phyloP scores from a whole-genome alignment of 768 basidiomycete species.

The Lactarius indigo region DNA sequence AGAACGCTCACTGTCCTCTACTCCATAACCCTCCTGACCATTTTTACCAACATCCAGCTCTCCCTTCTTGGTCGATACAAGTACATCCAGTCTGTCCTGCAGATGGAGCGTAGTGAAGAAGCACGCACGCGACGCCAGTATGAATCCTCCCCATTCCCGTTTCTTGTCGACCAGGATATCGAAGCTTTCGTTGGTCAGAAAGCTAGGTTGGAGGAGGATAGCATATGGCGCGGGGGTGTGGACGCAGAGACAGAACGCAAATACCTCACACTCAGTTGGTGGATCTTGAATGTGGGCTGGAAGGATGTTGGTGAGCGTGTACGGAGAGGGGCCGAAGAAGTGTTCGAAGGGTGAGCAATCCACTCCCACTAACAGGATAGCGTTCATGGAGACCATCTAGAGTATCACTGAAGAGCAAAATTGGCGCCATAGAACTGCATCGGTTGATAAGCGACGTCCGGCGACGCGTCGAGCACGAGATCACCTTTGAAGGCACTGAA shows the following conservation, averaged over 20 bases:
- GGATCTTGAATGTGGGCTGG: constrained; percentile 92
- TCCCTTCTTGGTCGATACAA: constrained; percentile 77
- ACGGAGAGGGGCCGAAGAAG: constrained; percentile 69
- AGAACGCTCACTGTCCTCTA: constrained; percentile 85
- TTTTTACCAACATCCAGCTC: constrained; percentile 86
- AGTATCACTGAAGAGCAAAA: constrained; percentile 76
- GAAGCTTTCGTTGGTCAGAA: constrained; percentile 31
- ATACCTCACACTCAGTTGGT: constrained; percentile 88
- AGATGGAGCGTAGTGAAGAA: constrained; percentile 58
- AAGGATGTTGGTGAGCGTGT: constrained; percentile 76
- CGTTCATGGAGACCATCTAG: constrained; percentile 37
- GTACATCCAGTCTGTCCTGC: constrained; percentile 67
- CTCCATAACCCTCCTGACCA: constrained; percentile 75
- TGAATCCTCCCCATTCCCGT: constrained; percentile 37
- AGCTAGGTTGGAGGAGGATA: constrained; percentile 27
- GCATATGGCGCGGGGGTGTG: constrained; percentile 34
- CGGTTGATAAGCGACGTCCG: constrained; percentile 70
- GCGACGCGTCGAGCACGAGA: constrained; percentile 69
- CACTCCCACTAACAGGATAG: background rate
- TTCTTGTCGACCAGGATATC: constrained; percentile 27
- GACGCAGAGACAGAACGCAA: constrained; percentile 69
- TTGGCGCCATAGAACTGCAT: constrained; percentile 67
- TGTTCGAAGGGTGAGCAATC: constrained; percentile 70
- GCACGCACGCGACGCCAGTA: constrained; percentile 44
- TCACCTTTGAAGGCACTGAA: constrained; percentile 56